Base-by-base conservation (phyloP, 1,139 yeast species). In the Suhomyces ambrosiae region DNA sequence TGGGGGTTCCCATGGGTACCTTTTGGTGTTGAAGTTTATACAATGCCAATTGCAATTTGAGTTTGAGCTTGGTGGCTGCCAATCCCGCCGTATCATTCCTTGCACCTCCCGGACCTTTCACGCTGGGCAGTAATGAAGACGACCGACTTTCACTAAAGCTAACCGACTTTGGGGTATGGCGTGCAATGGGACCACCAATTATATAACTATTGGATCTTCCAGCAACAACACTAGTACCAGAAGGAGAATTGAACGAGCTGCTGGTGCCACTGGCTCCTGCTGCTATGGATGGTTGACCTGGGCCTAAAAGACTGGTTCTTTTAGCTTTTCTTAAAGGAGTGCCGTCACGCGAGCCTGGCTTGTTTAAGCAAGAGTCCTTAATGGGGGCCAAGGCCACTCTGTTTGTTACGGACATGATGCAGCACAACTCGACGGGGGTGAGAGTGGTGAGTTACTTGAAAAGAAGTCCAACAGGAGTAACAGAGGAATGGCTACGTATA, bases 21-120 rank as follows among this genome's bases (percentile, higher is more conserved):
- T 24, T 15, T 17, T 38, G 38, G 25, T 47, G 56, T 38, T 54
- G 76, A 40, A 86, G 76, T 56, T 86, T 87, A 65, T 80, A 86
- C 52, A 84, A 76, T 1, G 97, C 97, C 49, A 87, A 65, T 54
- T 82, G 85, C 26, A 88, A 71, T 51, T 90, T 79, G 50, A 81
- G 68, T 54, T 82, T 82, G 52, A 87, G 71, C 53, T 79, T 76
- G 34, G 83, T 71, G 10, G 90, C 89, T 19, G 79, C 73, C 40
- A 50, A 40, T 3, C 54, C 51, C 3, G 53, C 54, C 21, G 49
- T 46, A 28, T 45, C 50, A 30, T 41, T 46, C 28, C 38, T 41
- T 16, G 40, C 14, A 17, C 29, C 14, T 32, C 38, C 40, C 17
- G 40, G 11, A 17, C 29, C 14, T 32, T 31, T 37, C 27, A 32